Conservation (phyloP, 768 basidiomycete species). For the Boletus subparvulus region DNA sequence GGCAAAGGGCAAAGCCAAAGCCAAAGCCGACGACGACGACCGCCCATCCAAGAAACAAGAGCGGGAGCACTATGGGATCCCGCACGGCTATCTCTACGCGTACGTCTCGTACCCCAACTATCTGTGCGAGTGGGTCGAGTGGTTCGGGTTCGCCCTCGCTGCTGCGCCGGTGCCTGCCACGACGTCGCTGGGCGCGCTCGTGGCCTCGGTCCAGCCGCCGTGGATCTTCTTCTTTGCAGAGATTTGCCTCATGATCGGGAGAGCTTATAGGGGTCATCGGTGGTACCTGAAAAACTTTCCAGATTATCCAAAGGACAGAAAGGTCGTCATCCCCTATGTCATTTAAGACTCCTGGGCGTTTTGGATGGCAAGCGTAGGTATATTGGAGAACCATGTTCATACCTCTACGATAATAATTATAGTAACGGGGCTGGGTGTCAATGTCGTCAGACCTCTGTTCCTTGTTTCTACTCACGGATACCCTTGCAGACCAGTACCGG, state of each 20-base stretch:
- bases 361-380: neutral
- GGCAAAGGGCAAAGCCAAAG: constrained; percentile 33
- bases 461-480: too few relatives aligned
- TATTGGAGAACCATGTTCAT: neutral
- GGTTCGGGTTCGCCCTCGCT: constrained; percentile 84
- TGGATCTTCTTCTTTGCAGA: constrained; percentile 79
- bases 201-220: constrained; percentile 58
- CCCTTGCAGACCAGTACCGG: too few relatives aligned
- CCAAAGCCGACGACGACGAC: constrained; percentile 26
- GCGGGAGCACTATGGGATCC: constrained; percentile 70
- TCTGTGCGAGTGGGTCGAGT: constrained; percentile 93
- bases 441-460: too few relatives aligned
- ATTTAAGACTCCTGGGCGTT: constrained; percentile 37
- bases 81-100: constrained; percentile 72
- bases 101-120: constrained; percentile 93
- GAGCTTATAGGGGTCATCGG: constrained; percentile 75
- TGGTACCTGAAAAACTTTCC: constrained; percentile 85
- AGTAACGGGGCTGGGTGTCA: too few relatives aligned
- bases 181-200: constrained; percentile 38
- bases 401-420: too few relatives aligned
- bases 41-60: constrained; percentile 4
- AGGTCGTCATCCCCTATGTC: constrained; percentile 76
- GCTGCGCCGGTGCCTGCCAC: constrained; percentile 49
- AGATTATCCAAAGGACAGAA: constrained; percentile 78
- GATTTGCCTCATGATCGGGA: constrained; percentile 73